Evolutionary conservation across 495 filamentous ascomycete genomes (phyloP), one percentile per base, ranked within the genome.

Genomic region (Letharia columbiana): DNA sequence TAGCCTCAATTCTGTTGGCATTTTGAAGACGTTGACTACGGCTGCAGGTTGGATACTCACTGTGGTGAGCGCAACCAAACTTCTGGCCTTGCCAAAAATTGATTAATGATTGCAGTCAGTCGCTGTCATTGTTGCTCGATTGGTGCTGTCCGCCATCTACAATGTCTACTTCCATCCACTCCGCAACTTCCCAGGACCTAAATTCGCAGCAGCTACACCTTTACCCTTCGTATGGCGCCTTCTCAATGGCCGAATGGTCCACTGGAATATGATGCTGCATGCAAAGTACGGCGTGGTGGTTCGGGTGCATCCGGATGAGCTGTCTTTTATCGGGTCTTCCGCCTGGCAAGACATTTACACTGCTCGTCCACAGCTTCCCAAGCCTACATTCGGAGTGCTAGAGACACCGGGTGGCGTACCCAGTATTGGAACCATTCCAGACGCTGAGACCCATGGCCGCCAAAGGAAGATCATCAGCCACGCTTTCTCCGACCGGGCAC

Each of bases 81-180:
- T 15, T n/a, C 39, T 41, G 4, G 28, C 17, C 28, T 33, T 35
- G 31, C 31, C 13, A 37, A 10, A 1, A 13, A n/a, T 44, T 31
- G 45, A 33, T 64, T 31, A 64, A 42, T 2, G 20, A 6, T 18
- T n/a, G 13, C 44, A 66, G 64, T 40, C 42, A 3, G 2, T 68
- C 44, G 59, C 58, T 15, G 20, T 50, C 13, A 15, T 61, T 28
- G 20, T 47, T 40, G 54, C 63, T 52, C 57, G 62, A 61, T 17
- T 44, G 11, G 40, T 66, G n/a, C 31, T 62, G 9, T 58, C 62
- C n/a, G 57, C 65, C 11, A 62, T 75, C 23, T 81, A 82, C 69
- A 80, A 78, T 49, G 56, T 80, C 33, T 82, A 75, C 68, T 77
- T 84, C 40, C 79, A 84, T 62, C 82, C 82, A 8, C 73, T 83